Evolutionary conservation across 306 rosid species (phyloP), one percentile per base, ranked within the genome.

Genomic region (Sindora glabra): DNA sequence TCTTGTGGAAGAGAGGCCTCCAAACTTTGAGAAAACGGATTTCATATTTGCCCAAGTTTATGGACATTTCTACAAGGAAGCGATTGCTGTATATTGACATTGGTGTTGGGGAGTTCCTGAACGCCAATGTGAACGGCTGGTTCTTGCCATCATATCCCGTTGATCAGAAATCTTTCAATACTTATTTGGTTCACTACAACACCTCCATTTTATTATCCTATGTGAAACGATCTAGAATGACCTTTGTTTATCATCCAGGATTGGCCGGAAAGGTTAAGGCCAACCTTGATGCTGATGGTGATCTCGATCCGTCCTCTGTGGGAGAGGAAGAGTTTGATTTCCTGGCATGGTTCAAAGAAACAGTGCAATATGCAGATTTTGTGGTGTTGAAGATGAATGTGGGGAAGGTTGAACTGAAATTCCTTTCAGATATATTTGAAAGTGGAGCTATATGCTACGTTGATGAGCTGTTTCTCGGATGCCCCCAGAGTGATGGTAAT

Each of bases 361-460:
- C 90, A 3, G 86, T 89, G 47, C 58, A 71, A 50, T 10, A 55
- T 68, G 85, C 89, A 0, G 90, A 92, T 64, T 88, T 86, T 30
- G 89, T 86, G 76, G 90, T 92, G 53, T 74, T 92, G 59, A 88
- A 86, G 90, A 88, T 92, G 95, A 81, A 83, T 64, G 83, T 82
- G 37, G 83, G 95, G 18, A 62, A 44, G 15, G 80, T 70, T 33
- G 95, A 88, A 70, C 48, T 72, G 81, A 92, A 88, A 59, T 83
- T 88, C 51, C 77, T 88, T 0, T 2, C 21, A 1, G 90, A 86
- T 66, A 66, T 88, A 38, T 78, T 81, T 69, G 85, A 88, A 69
- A 86, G 70, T 36, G 85, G 95, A 11, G 82, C 78, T 6, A 83
- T 88, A 55, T 92, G 98, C 76, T 79, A 38, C 21, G 90, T 88